A percentile compares a stretch with the other conserved stretches of the same genome.
These are phyloP conservation scores for Jasminum sambac DNA, from an alignment of 257 asterid species.

Conservation along the genomic window DNA sequence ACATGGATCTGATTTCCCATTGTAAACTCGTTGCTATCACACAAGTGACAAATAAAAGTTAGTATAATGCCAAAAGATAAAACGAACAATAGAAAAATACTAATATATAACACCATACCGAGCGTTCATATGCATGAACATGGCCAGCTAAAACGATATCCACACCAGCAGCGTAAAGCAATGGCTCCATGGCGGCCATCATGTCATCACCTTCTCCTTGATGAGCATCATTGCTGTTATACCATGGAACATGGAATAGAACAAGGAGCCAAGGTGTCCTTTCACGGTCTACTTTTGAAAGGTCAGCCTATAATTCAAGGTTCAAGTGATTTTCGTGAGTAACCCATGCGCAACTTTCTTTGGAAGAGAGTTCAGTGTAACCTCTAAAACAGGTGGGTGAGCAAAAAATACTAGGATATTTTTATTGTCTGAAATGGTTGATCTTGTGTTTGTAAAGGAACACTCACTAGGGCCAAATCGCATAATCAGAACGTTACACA, in stretches of 20 bases:
- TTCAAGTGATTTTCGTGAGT: conserved; percentile 16
- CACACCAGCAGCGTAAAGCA: conserved; percentile 70
- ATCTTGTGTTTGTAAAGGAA: background rate
- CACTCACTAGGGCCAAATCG: background rate
- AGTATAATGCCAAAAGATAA: conserved; percentile 12
- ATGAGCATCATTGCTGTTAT: conserved; percentile 83
- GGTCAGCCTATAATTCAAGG: conserved; percentile 62
- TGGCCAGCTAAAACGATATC: conserved; percentile 80
- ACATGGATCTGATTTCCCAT: conserved; percentile 59
- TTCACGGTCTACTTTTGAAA: conserved; percentile 62
- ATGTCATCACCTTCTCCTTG: conserved; percentile 84
- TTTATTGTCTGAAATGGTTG: background rate
- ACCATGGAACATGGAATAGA: conserved; percentile 94
- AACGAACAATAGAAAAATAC: background rate
- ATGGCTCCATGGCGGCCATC: conserved; percentile 80
- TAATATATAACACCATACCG: conserved; percentile 44
- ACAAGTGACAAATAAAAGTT: conserved; percentile 21
- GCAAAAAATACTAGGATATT: background rate
- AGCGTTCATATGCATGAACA: conserved; percentile 96
- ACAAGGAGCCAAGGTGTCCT: conserved; percentile 82
- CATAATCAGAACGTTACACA: background rate
- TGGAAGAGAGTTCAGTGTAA: conserved; percentile 5
- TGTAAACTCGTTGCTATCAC: conserved; percentile 62
- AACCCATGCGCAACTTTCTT: background rate
- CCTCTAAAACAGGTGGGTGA: background rate